Evolutionary conservation across 1,139 yeast genomes (phyloP), one percentile per base, ranked within the genome.

Genomic region (Lodderomyces margitis): DNA sequence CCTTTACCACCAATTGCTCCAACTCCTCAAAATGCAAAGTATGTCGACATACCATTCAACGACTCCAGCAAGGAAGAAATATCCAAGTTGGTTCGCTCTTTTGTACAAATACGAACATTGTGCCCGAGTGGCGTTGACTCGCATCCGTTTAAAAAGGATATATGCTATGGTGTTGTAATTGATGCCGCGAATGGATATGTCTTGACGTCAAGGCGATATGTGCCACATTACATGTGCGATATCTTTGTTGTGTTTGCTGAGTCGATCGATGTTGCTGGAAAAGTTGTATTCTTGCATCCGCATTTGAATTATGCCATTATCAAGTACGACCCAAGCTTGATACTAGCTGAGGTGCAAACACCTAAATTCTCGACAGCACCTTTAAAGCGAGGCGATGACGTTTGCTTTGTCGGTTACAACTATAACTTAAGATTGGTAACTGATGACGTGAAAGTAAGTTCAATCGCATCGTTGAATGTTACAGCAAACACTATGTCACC

Each of bases 181-280:
- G 96, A 89, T 61, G 83, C 95, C 6, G 76, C 68, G 39, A 77
- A 78, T 48, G 98, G 97, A 1, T 83, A 80, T 48, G 89, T 87
- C 4, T 66, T 89, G 37, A 89, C 86, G 2, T 84, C 96, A 2
- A 73, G 97, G 50, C 74, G 82, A 46, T 74, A 78, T 44, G 87
- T 89, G 14, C 95, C 96, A 3, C 95, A 88, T 62, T 95, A 87
- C 53, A 73, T 91, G 61, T 74, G 88, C 53, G 96, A 89, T 59
- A 74, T 88, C 17, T 74, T 80, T 40, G 74, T 91, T 21, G 81
- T 91, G 3, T 80, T 91, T 57, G 96, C 96, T 4, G 96, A 89
- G 50, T 83, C 95, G 1, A 78, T 87, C 16, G 81, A 84, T 51
- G 76, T 89, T 16, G 89, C 95, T 0, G 97, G 85, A 0, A 73